A percentile compares a stretch with the other conserved stretches of the same genome.
phyloP scores from a whole-genome alignment of 192 early-diverging fungal species.

The Radiomyces spectabilis region DNA sequence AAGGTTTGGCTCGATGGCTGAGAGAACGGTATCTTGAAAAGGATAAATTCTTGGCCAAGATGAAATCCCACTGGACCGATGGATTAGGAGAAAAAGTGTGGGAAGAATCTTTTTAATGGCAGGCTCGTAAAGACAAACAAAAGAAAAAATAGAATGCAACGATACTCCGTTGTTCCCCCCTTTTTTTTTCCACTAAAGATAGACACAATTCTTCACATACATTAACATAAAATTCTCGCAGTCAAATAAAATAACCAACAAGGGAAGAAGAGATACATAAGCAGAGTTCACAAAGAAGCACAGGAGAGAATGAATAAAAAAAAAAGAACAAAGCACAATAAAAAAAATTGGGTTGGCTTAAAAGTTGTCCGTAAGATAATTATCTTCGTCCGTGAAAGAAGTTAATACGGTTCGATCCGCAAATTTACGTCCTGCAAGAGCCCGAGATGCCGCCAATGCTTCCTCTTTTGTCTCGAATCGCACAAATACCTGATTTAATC shows the following conservation, averaged over 20 bases:
- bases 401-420: slow-evolving; percentile 88
- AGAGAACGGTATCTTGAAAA: slow-evolving; percentile 74
- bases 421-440: slow-evolving; percentile 91
- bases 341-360: too few relatives aligned
- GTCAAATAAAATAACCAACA: too few relatives aligned
- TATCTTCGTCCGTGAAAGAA: slow-evolving; percentile 69
- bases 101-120: neutral
- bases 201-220: too few relatives aligned
- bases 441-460: slow-evolving; percentile 59
- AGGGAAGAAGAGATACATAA: too few relatives aligned
- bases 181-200: too few relatives aligned
- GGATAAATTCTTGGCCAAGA: slow-evolving; percentile 70
- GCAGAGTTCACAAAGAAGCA: too few relatives aligned
- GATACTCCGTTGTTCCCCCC: too few relatives aligned
- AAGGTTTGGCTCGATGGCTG: slow-evolving; percentile 70
- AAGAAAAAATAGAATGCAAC: too few relatives aligned
- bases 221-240: too few relatives aligned
- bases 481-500: slow-evolving; percentile 70
- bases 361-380: slow-evolving; percentile 60
- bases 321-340: too few relatives aligned
- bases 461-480: slow-evolving; percentile 57
- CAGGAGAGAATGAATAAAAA: too few relatives aligned
- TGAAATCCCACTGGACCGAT: slow-evolving; percentile 41
- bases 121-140: too few relatives aligned
- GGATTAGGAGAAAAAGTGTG: neutral